These are phyloP conservation scores for Kazachstania kunashirensis DNA, from an alignment of 805 yeast species.

Conservation along the genomic window DNA sequence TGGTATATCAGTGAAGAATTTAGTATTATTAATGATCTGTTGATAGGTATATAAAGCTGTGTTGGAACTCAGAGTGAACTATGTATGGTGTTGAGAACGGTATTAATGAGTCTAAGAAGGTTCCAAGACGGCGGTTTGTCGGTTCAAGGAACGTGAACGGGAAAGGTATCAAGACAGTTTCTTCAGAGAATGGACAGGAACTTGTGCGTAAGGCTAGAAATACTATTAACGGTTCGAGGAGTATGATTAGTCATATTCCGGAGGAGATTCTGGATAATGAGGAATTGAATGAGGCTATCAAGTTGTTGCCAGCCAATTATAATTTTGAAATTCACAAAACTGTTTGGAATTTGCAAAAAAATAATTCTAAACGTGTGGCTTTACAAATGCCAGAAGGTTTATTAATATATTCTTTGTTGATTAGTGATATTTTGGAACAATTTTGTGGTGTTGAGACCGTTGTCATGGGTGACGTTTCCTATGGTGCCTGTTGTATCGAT, in stretches of 20 bases:
- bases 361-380: slow-evolving; percentile 73
- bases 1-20: too few relatives aligned
- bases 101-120: slow-evolving; percentile 2
- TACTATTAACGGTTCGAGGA: slow-evolving; percentile 33
- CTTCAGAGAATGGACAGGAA: slow-evolving; percentile 11
- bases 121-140: slow-evolving; percentile 49
- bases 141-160: slow-evolving; percentile 37
- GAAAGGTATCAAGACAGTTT: slow-evolving; percentile 20
- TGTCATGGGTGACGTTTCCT: slow-evolving; percentile 97
- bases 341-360: slow-evolving; percentile 79
- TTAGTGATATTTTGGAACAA: slow-evolving; percentile 88
- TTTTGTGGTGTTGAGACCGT: slow-evolving; percentile 80
- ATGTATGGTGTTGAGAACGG: too few relatives aligned
- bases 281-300: slow-evolving; percentile 77
- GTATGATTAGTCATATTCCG: slow-evolving; percentile 81
- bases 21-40: too few relatives aligned
- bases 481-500: slow-evolving; percentile 97
- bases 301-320: slow-evolving; percentile 77
- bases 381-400: slow-evolving; percentile 97
- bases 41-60: too few relatives aligned
- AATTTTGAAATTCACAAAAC: slow-evolving; percentile 95
- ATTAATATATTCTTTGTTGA: slow-evolving; percentile 73
- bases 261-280: slow-evolving; percentile 69
- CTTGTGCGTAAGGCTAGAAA: slow-evolving; percentile 24
- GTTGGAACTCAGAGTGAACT: too few relatives aligned